A percentile compares a stretch with the other conserved stretches of the same genome.
Conservation (phyloP, 1,284 basidiomycete species). For the Rugiboletus extremiorientalis region DNA sequence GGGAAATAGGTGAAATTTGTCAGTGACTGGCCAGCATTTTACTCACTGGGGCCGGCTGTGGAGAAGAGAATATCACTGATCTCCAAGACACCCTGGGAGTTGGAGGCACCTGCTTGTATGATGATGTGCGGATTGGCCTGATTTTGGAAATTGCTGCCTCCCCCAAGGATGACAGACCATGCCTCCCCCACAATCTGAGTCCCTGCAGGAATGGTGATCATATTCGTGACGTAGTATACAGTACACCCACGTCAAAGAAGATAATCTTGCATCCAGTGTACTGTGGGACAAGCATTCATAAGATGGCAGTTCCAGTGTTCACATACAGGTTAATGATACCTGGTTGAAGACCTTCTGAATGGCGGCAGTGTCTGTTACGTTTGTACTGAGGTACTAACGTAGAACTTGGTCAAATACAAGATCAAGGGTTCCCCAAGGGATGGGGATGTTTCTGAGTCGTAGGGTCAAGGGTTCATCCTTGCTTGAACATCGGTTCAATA, state of each 20-base stretch:
- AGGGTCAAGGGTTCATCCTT: too few species aligned
- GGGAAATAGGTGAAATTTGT: background rate
- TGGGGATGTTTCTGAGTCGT: too few species aligned
- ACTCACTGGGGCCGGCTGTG: constrained; percentile 42
- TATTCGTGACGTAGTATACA: constrained; percentile 54
- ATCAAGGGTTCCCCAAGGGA: too few species aligned
- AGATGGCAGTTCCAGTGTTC: background rate
- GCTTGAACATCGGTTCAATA: too few species aligned
- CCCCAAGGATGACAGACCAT: constrained; percentile 53
- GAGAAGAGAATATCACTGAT: constrained; percentile 52
- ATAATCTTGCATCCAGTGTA: constrained; percentile 56
- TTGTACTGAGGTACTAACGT: too few species aligned
- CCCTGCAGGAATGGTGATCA: constrained; percentile 54
- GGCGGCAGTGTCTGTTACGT: constrained; percentile 53
- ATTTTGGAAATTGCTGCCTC: constrained; percentile 46
- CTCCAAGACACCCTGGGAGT: constrained; percentile 43
- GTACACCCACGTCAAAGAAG: constrained; percentile 55
- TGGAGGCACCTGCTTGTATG: constrained; percentile 42
- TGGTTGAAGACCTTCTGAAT: constrained; percentile 47
- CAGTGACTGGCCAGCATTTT: background rate
- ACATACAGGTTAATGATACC: constrained; percentile 6
- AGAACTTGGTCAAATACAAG: too few species aligned
- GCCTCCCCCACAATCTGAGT: constrained; percentile 55
- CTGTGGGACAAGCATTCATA: constrained; percentile 21
- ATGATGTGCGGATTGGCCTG: constrained; percentile 43